These are phyloP conservation scores for Pestalotiopsis sp. DNA, from an alignment of 2,329 filamentous ascomycete species.

Conservation along the genomic window DNA sequence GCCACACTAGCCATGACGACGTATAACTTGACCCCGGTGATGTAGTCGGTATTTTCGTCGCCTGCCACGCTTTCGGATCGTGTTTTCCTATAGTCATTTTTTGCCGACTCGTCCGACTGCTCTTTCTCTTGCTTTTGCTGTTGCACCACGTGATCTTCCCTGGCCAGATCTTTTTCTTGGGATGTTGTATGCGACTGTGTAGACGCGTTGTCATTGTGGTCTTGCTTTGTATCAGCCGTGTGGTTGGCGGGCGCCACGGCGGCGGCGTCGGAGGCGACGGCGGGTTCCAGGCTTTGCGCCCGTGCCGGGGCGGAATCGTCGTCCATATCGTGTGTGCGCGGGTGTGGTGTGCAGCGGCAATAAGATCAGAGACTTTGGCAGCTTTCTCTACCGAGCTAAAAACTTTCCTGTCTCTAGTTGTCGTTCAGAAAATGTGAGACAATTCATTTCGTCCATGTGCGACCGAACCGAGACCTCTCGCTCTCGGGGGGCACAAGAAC, in stretches of 20 bases:
- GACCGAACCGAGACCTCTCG: too few species aligned
- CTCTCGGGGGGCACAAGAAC: too few species aligned
- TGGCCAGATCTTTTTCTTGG: neutral
- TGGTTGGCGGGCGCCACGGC: neutral
- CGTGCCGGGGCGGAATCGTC: neutral
- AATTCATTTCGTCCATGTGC: too few species aligned
- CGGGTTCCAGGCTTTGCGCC: neutral
- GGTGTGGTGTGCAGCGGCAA: neutral
- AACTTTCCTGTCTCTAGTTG: too few species aligned
- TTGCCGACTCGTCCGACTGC: neutral
- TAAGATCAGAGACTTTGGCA: neutral
- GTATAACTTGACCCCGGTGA: conserved; percentile 26
- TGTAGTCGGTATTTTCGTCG: conserved; percentile 21
- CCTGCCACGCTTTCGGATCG: too few species aligned
- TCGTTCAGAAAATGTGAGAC: too few species aligned
- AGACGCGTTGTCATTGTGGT: neutral
- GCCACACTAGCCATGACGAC: conserved; percentile 36
- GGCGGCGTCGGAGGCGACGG: neutral
- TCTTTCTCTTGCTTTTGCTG: neutral
- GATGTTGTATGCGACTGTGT: neutral
- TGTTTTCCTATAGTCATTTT: neutral
- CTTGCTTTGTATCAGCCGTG: neutral
- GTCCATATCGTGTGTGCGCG: neutral
- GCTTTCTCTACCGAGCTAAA: too few species aligned
- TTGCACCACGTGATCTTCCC: neutral